These are phyloP conservation scores for Verticillium nonalfalfae DNA, from an alignment of 2,329 filamentous ascomycete genomes.

Conservation along the genomic window DNA sequence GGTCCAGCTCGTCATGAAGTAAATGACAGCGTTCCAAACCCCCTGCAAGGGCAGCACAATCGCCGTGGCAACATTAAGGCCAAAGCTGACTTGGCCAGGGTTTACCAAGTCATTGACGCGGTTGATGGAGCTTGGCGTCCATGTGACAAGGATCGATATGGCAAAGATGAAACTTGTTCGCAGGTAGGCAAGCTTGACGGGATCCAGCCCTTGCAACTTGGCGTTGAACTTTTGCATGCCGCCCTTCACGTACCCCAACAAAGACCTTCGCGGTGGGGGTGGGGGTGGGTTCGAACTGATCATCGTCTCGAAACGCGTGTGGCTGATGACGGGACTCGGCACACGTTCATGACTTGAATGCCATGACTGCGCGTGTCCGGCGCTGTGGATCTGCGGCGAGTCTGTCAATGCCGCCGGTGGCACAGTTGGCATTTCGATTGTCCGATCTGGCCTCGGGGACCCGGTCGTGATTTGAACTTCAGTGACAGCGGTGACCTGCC, in stretches of 20 bases:
- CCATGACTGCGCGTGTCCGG: slow-evolving; percentile 3
- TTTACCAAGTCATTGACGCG: slow-evolving; percentile 62
- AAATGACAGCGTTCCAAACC: slow-evolving; percentile 75
- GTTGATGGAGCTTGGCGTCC: slow-evolving; percentile 66
- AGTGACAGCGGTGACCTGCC: slow-evolving; percentile 46
- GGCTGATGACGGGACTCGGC: neutral
- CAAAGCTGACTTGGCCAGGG: slow-evolving; percentile 48
- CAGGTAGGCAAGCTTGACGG: slow-evolving; percentile 54
- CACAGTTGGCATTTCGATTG: slow-evolving; percentile 1
- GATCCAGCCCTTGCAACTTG: slow-evolving; percentile 39
- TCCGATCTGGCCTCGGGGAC: slow-evolving; percentile 5
- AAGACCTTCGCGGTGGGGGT: slow-evolving; percentile 3
- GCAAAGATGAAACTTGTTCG: slow-evolving; percentile 56
- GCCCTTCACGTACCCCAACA: slow-evolving; percentile 11
- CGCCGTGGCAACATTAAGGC: slow-evolving; percentile 62
- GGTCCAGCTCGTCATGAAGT: slow-evolving; percentile 57
- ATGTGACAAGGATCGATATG: slow-evolving; percentile 54
- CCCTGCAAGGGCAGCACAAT: slow-evolving; percentile 73
- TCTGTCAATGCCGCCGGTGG: neutral
- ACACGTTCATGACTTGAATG: slow-evolving; percentile 3
- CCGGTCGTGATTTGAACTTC: slow-evolving; percentile 39
- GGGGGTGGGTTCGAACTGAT: slow-evolving; percentile 14
- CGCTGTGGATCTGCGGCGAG: neutral
- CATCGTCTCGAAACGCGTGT: slow-evolving; percentile 15
- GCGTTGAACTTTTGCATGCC: slow-evolving; percentile 17